Percentiles rank a stretch among this genome's conserved stretches.
Conservation (phyloP, 2,329 filamentous ascomycete genomes). For the Verticillium nubilum region DNA sequence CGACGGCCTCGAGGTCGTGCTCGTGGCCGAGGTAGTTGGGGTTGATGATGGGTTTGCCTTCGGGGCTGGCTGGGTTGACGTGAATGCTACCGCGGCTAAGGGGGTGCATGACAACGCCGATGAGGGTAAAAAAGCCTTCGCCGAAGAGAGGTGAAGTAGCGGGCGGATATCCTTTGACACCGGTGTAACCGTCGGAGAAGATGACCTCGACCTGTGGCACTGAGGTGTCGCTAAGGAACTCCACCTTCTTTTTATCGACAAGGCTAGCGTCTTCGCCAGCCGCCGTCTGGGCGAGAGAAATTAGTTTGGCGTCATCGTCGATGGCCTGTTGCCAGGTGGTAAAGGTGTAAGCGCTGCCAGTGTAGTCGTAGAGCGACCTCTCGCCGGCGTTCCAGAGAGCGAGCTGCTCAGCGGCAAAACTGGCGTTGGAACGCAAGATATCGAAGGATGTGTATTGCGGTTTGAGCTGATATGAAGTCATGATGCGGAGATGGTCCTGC, state of each 20-base stretch:
- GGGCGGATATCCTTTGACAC: slow-evolving; percentile 27
- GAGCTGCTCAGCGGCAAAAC: slow-evolving; percentile 30
- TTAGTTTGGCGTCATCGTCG: slow-evolving; percentile 22
- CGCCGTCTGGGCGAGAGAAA: slow-evolving; percentile 25
- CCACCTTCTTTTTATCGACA: slow-evolving; percentile 31
- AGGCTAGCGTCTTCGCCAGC: slow-evolving; percentile 19
- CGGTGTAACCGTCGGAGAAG: slow-evolving; percentile 39
- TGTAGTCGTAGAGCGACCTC: slow-evolving; percentile 31
- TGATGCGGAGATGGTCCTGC: slow-evolving; percentile 28
- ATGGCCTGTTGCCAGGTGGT: slow-evolving; percentile 32
- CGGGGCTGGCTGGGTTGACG: slow-evolving; percentile 25
- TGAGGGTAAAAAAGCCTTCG: slow-evolving; percentile 20
- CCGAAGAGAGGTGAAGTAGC: slow-evolving; percentile 21
- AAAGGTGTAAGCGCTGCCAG: slow-evolving; percentile 31
- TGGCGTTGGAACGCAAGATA: slow-evolving; percentile 21
- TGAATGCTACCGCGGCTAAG: slow-evolving; percentile 25
- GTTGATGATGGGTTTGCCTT: slow-evolving; percentile 24
- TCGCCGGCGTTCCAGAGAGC: slow-evolving; percentile 25
- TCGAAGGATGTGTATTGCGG: slow-evolving; percentile 23
- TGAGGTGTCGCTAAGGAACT: slow-evolving; percentile 27
- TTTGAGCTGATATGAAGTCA: slow-evolving; percentile 20
- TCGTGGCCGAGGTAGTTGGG: slow-evolving; percentile 21
- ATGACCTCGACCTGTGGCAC: slow-evolving; percentile 36
- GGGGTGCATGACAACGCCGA: slow-evolving; percentile 22
- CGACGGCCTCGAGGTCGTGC: slow-evolving; percentile 19